Percentiles rank a stretch among this genome's conserved stretches.
Conservation (phyloP, 306 rosid genomes). For the Vigna angularis region DNA sequence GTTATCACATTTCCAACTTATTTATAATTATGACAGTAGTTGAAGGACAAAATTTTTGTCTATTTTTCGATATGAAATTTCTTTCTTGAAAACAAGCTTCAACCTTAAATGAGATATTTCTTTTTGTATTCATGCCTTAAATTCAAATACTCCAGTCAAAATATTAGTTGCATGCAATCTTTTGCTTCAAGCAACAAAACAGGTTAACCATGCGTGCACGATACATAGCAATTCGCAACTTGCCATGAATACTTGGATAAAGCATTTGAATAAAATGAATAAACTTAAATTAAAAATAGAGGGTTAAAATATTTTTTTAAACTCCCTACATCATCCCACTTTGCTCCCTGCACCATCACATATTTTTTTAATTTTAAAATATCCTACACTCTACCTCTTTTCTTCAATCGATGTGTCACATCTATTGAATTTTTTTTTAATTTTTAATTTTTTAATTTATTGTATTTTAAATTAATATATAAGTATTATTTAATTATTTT, state of each 20-base stretch:
- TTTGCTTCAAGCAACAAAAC: conserved; percentile 37
- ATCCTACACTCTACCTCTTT: too few relatives aligned
- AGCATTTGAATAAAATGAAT: background rate
- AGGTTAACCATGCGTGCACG: conserved; percentile 45
- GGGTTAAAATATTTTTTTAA: too few relatives aligned
- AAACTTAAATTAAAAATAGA: background rate
- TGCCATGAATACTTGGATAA: background rate
- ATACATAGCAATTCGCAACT: conserved; percentile 18
- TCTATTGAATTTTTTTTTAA: too few relatives aligned
- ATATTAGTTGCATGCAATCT: background rate
- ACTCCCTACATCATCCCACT: too few relatives aligned
- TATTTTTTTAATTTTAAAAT: too few relatives aligned
- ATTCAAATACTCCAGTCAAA: background rate
- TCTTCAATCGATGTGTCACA: too few relatives aligned
- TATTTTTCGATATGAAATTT: background rate
- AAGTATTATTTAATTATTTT: too few relatives aligned
- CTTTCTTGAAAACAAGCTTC: background rate
- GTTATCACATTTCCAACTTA: too few relatives aligned
- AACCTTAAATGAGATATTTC: background rate
- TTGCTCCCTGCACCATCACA: too few relatives aligned
- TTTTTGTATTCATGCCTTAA: background rate
- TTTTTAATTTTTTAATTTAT: too few relatives aligned
- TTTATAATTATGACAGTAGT: background rate
- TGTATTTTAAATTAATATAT: too few relatives aligned
- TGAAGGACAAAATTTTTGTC: background rate